These are phyloP conservation scores for Aspergillus intermedius DNA, from an alignment of 2,329 filamentous ascomycete species.

Conservation along the genomic window DNA sequence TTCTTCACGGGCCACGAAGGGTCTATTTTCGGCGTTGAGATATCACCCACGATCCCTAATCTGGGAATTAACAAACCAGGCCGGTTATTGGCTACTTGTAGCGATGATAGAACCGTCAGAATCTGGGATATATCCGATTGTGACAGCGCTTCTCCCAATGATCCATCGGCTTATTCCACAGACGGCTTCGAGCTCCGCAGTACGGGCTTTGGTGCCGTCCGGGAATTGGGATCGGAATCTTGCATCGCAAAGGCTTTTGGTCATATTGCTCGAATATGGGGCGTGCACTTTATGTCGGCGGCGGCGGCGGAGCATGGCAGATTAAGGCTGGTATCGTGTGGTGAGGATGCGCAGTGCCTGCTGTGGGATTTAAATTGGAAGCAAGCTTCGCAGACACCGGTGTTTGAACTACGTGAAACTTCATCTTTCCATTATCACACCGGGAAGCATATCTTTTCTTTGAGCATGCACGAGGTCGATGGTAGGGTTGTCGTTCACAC, in stretches of 20 bases:
- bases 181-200: conserved; percentile 40
- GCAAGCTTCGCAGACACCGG: conserved; percentile 6
- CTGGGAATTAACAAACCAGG: conserved; percentile 33
- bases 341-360: conserved; percentile 75
- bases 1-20: conserved; percentile 72
- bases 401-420: conserved; percentile 33
- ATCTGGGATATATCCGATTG: conserved; percentile 74
- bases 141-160: conserved; percentile 21
- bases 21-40: conserved; percentile 82
- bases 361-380: conserved; percentile 58
- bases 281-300: conserved; percentile 58
- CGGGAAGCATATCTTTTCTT: conserved; percentile 89
- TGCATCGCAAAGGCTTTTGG: conserved; percentile 71
- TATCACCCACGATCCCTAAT: conserved; percentile 54
- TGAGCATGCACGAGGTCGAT: conserved; percentile 37
- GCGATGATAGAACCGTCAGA: conserved; percentile 84
- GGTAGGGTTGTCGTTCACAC: conserved; percentile 51
- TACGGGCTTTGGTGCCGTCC: conserved; percentile 56
- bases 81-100: conserved; percentile 80
- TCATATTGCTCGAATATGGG: conserved; percentile 86
- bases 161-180: conserved; percentile 30
- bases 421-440: conserved; percentile 59
- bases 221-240: conserved; percentile 35
- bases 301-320: conserved; percentile 14
- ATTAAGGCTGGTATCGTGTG: conserved; percentile 65